These are phyloP conservation scores for Penicillium thymicola DNA, from an alignment of 2,329 filamentous ascomycete genomes.

Conservation along the genomic window DNA sequence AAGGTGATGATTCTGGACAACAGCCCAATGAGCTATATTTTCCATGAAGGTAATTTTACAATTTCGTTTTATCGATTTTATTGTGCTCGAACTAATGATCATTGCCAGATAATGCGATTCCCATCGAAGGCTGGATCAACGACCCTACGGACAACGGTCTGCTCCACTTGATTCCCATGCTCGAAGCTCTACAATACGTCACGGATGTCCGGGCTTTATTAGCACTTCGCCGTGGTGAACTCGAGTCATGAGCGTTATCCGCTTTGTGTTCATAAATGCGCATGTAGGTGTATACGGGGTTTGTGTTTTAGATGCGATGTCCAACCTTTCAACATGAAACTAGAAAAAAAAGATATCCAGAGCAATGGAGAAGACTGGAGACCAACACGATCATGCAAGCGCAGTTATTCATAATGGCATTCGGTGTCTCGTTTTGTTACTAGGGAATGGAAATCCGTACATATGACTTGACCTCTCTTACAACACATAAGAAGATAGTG, in stretches of 20 bases:
- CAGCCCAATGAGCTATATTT: constrained; percentile 95
- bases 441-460: constrained; percentile 6
- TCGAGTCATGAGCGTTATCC: constrained; percentile 31
- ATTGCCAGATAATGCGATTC: constrained; percentile 86
- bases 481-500: neutral
- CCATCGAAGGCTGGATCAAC: constrained; percentile 98
- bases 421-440: neutral
- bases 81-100: constrained; percentile 4
- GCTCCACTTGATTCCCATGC: constrained; percentile 82
- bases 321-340: constrained; percentile 4
- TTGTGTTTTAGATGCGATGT: constrained; percentile 12
- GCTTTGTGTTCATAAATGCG: constrained; percentile 15
- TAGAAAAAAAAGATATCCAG: neutral
- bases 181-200: constrained; percentile 94
- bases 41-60: constrained; percentile 74
- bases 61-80: neutral
- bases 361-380: neutral
- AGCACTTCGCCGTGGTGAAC: constrained; percentile 80
- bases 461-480: neutral
- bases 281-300: constrained; percentile 22
- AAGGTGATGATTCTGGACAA: constrained; percentile 99
- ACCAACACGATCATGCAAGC: constrained; percentile 2
- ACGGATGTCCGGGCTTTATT: constrained; percentile 91
- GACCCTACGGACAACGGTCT: constrained; percentile 96
- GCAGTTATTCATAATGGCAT: constrained; percentile 8